Percentiles rank a stretch among this genome's conserved stretches.
phyloP scores from a whole-genome alignment of 768 basidiomycete species.

The Kwoniella dendrophila region DNA sequence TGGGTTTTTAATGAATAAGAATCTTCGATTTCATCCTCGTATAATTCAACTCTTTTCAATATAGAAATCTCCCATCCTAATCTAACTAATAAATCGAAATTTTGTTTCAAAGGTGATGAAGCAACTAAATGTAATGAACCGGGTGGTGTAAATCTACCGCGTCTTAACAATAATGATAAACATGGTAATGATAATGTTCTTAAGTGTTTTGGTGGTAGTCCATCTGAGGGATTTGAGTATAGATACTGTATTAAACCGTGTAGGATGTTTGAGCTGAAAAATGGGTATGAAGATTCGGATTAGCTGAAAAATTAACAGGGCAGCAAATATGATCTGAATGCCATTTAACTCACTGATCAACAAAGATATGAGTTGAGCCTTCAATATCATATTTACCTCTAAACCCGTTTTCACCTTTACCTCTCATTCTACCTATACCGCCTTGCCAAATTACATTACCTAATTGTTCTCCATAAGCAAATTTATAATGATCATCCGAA shows the following conservation, averaged over 20 bases:
- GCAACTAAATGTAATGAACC: slow-evolving; percentile 52
- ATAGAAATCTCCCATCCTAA: slow-evolving; percentile 52
- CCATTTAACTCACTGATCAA: slow-evolving; percentile 49
- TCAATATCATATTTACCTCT: slow-evolving; percentile 19
- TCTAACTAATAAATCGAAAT: slow-evolving; percentile 49
- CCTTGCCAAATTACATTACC: slow-evolving; percentile 51
- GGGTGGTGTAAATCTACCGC: slow-evolving; percentile 42
- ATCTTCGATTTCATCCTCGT: slow-evolving; percentile 45
- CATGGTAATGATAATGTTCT: slow-evolving; percentile 52
- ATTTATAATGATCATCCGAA: slow-evolving; percentile 12
- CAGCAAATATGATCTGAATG: not conserved
- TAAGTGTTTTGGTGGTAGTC: slow-evolving; percentile 39
- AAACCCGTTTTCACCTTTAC: slow-evolving; percentile 27
- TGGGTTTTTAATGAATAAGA: slow-evolving; percentile 23
- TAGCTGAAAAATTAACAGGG: not conserved
- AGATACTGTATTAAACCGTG: slow-evolving; percentile 37
- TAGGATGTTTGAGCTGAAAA: slow-evolving; percentile 49
- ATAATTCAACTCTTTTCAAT: slow-evolving; percentile 50
- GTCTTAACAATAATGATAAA: slow-evolving; percentile 49
- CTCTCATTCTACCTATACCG: slow-evolving; percentile 42
- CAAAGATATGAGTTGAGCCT: slow-evolving; percentile 41
- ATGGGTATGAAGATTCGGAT: not conserved
- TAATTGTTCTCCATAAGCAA: slow-evolving; percentile 34
- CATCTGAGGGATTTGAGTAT: slow-evolving; percentile 6
- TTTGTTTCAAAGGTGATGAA: slow-evolving; percentile 48